Evolutionary conservation across 768 basidiomycete genomes (phyloP), one percentile per base, ranked within the genome.

Genomic region (Leccinum arenicola): DNA sequence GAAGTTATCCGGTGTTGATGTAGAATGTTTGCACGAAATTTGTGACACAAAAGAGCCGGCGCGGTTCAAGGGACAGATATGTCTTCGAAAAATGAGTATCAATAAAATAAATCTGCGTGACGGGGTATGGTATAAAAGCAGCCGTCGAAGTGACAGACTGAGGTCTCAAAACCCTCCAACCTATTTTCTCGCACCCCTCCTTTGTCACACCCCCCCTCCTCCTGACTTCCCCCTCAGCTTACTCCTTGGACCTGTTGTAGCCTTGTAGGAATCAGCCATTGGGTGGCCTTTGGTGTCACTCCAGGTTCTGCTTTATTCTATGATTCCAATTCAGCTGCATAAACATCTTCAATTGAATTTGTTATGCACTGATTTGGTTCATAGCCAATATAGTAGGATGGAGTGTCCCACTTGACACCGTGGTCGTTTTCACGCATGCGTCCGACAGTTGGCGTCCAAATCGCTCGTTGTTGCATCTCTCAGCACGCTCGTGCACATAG

Each of bases 381-480:
- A 84, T 83, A 82, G 82, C 77, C 79, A 76, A 79, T 77, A 81
- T 80, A 79, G 79, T 78, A 75, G 75, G 68, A 31, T 56, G 67
- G 77, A 74, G 80, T 71, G 80, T 77, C 76, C 70, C 63, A 64
- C 62, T 25, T 29, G 65, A 62, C 47, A 25, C 63, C 52, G 29
- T 59, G 52, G 59, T 17, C 36, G 52, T 51, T 64, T 31, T 58
- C 61, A 51, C 3, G 56, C 61, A 55, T 6, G 31, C 33, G 52
- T 56, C 64, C 45, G 14, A 27, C 52, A 15, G 35, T 19, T 29
- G 12, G 15, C 53, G 12, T 52, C 17, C 40, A 2, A 6, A 49
- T 54, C 33, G n/a, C 49, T 60, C 29, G 49, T 14, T 12, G 17
- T 55, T 29, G 14, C 17, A 5, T 54, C 47, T 14, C 52, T 21